Conservation (phyloP, 106 monocot species). For the Hemerocallis citrina region DNA sequence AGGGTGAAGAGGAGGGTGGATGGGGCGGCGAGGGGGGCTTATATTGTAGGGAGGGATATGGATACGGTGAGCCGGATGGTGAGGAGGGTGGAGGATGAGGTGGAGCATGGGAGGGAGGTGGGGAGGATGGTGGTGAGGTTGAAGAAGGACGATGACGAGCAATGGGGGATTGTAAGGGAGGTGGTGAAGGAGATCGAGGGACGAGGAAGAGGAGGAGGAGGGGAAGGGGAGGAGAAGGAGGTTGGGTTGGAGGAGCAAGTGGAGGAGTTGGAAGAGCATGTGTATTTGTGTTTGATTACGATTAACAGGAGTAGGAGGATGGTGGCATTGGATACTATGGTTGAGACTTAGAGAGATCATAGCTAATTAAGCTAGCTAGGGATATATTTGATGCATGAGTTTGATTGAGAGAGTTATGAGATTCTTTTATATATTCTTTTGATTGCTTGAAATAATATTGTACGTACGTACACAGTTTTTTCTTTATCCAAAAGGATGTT, state of each 20-base stretch:
- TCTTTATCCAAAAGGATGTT: too few species aligned
- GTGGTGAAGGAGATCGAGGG: conserved; percentile 35
- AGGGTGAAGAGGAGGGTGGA: conserved; percentile 31
- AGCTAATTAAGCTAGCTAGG: too few species aligned
- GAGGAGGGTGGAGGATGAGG: conserved; percentile 69
- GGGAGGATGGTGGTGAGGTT: conserved; percentile 40
- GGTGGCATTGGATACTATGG: conserved; percentile 32
- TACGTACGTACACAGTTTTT: too few species aligned
- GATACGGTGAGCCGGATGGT: conserved; percentile 83
- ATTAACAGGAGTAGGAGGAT: conserved; percentile 53
- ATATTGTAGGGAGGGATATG: conserved; percentile 64
- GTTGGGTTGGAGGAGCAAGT: conserved; percentile 37
- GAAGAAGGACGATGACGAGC: too few species aligned
- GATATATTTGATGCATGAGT: too few species aligned
- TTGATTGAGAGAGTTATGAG: too few species aligned
- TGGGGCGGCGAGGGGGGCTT: conserved; percentile 74
- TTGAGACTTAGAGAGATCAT: too few species aligned
- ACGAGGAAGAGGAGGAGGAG: conserved; percentile 26
- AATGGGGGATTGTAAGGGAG: conserved; percentile 31
- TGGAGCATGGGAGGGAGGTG: conserved; percentile 66
- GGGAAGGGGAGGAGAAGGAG: too few species aligned
- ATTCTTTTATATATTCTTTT: too few species aligned
- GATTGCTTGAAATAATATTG: too few species aligned
- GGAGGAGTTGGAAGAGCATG: conserved; percentile 82
- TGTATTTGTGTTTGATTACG: conserved; percentile 73